Percentiles rank a stretch among this genome's conserved stretches.
Conservation (phyloP, 495 filamentous ascomycete genomes). For the Neurospora sp. region DNA sequence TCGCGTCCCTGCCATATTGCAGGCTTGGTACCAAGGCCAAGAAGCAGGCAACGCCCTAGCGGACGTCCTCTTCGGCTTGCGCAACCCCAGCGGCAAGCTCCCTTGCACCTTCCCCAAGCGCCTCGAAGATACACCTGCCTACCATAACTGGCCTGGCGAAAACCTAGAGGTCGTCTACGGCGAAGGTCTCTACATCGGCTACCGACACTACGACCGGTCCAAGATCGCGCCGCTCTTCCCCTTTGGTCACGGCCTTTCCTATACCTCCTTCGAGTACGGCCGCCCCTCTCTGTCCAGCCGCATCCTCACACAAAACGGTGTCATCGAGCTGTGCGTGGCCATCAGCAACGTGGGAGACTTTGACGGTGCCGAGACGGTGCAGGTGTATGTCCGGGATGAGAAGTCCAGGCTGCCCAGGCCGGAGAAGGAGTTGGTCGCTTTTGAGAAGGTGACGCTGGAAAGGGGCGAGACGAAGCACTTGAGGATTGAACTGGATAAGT, state of each 20-base stretch:
- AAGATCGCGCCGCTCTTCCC: conserved; percentile 57
- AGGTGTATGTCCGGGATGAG: conserved; percentile 59
- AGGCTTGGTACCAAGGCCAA: conserved; percentile 76
- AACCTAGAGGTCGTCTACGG: conserved; percentile 69
- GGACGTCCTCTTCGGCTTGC: conserved; percentile 76
- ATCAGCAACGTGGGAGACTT: conserved; percentile 59
- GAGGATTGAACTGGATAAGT: conserved; percentile 56
- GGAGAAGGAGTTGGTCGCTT: conserved; percentile 68
- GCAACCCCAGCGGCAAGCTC: conserved; percentile 78
- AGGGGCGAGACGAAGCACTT: conserved; percentile 60
- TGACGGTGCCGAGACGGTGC: conserved; percentile 65
- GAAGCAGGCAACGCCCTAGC: conserved; percentile 81
- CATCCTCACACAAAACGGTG: conserved; percentile 41
- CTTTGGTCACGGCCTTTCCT: conserved; percentile 78
- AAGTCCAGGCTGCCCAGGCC: conserved; percentile 52
- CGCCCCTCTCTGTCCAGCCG: conserved; percentile 41
- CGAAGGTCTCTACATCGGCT: conserved; percentile 76
- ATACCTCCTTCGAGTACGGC: conserved; percentile 65
- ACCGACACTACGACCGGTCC: conserved; percentile 71
- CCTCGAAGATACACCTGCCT: conserved; percentile 71
- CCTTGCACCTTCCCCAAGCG: conserved; percentile 65
- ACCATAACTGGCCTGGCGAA: conserved; percentile 77
- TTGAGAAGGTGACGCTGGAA: conserved; percentile 64
- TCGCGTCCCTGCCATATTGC: conserved; percentile 55
- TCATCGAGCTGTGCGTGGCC: conserved; percentile 49